Conservation (phyloP, 2,329 filamentous ascomycete genomes). For the Fusarium concolor region DNA sequence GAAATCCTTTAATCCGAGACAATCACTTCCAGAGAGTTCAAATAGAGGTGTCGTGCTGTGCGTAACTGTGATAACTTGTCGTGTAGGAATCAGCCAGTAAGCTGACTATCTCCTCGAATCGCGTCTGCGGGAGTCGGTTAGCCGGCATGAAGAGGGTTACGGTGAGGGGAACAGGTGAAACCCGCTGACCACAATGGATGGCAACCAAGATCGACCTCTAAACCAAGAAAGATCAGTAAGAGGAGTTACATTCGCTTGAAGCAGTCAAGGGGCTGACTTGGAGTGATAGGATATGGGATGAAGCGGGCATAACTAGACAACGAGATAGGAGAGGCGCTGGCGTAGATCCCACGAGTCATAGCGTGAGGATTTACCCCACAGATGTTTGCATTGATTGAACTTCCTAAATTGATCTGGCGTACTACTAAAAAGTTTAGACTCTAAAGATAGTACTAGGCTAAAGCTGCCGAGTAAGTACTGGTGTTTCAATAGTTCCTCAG, state of each 20-base stretch:
- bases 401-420: constrained; percentile 15
- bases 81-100: background rate
- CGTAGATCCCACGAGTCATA: background rate
- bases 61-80: background rate
- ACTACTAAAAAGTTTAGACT: background rate
- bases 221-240: background rate
- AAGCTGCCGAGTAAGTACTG: background rate
- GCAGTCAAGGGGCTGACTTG: background rate
- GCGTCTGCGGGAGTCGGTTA: background rate
- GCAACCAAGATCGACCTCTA: background rate
- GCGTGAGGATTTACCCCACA: background rate
- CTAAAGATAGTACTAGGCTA: background rate
- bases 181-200: constrained; percentile 8
- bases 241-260: background rate
- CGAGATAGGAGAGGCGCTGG: background rate
- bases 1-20: constrained; percentile 20
- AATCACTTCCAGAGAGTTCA: background rate
- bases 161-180: background rate
- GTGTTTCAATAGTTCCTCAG: background rate
- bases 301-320: background rate
- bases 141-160: constrained; percentile 16
- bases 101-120: constrained; percentile 5
- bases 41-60: background rate
- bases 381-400: background rate
- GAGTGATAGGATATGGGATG: background rate